A percentile compares a stretch with the other conserved stretches of the same genome.
phyloP scores from a whole-genome alignment of 306 rosid species.

The Urtica urens region DNA sequence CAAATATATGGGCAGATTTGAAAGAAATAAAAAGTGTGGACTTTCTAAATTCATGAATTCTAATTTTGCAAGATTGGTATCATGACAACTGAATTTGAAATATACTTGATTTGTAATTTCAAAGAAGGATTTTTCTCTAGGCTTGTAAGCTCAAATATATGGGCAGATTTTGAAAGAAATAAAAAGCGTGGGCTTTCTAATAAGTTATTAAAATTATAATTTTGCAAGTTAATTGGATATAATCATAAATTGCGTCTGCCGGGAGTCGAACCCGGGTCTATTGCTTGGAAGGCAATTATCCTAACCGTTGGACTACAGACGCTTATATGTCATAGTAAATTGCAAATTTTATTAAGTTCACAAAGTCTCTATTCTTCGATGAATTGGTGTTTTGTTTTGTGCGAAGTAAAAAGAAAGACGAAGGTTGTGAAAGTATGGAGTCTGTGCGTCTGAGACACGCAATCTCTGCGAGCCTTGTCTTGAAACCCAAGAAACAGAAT shows the following conservation, averaged over 20 bases:
- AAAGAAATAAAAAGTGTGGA: too few relatives aligned
- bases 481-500: too few relatives aligned
- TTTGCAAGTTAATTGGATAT: too few relatives aligned
- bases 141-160: too few relatives aligned
- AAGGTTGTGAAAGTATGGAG: slow-evolving; percentile 29
- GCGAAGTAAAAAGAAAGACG: neutral
- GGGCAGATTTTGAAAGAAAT: too few relatives aligned
- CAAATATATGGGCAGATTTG: too few relatives aligned
- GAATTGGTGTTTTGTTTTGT: neutral
- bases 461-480: slow-evolving; percentile 20
- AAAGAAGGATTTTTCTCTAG: too few relatives aligned
- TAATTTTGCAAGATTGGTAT: neutral
- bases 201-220: too few relatives aligned
- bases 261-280: slow-evolving; percentile 97
- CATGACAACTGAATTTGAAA: too few relatives aligned
- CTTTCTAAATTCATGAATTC: neutral
- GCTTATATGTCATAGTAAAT: slow-evolving; percentile 20
- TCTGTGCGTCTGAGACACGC: slow-evolving; percentile 24
- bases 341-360: too few relatives aligned
- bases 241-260: slow-evolving; percentile 39
- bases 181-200: neutral
- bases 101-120: too few relatives aligned
- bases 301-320: slow-evolving; percentile 90
- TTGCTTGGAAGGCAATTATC: slow-evolving; percentile 90
- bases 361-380: too few relatives aligned